A percentile compares a stretch with the other conserved stretches of the same genome.
Conservation (phyloP, 2,329 filamentous ascomycete genomes). For the Colletotrichum ledebouriae region DNA sequence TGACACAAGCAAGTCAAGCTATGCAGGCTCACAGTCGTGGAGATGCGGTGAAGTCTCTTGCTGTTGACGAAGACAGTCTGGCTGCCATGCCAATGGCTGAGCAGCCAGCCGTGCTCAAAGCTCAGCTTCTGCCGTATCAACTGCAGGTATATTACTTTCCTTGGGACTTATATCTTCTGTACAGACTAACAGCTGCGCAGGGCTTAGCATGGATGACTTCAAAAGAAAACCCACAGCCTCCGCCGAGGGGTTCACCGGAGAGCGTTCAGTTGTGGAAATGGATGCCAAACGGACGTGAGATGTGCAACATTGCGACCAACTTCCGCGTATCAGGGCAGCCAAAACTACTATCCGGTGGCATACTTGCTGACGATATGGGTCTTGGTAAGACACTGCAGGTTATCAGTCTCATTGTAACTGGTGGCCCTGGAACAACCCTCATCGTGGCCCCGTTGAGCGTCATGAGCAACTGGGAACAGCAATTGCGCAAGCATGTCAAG, state of each 20-base stretch:
- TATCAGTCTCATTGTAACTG: conserved; percentile 80
- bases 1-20: conserved; percentile 75
- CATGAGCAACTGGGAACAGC: conserved; percentile 91
- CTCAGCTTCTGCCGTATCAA: conserved; percentile 83
- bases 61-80: conserved; percentile 77
- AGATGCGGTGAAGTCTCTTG: conserved; percentile 77
- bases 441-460: conserved; percentile 87
- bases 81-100: conserved; percentile 78
- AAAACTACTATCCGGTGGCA: conserved; percentile 80
- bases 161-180: neutral
- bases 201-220: conserved; percentile 85
- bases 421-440: conserved; percentile 73
- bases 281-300: conserved; percentile 59
- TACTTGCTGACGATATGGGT: conserved; percentile 94
- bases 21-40: conserved; percentile 76
- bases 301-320: conserved; percentile 77
- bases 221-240: conserved; percentile 79
- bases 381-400: conserved; percentile 90
- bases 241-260: conserved; percentile 68
- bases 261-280: conserved; percentile 83
- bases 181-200: conserved; percentile 52
- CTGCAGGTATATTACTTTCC: conserved; percentile 60
- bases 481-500: conserved; percentile 80
- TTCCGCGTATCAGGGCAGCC: conserved; percentile 72
- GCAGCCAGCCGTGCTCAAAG: conserved; percentile 75